Conservation (phyloP, 1,284 basidiomycete genomes). For the Takashimella koratensis region DNA sequence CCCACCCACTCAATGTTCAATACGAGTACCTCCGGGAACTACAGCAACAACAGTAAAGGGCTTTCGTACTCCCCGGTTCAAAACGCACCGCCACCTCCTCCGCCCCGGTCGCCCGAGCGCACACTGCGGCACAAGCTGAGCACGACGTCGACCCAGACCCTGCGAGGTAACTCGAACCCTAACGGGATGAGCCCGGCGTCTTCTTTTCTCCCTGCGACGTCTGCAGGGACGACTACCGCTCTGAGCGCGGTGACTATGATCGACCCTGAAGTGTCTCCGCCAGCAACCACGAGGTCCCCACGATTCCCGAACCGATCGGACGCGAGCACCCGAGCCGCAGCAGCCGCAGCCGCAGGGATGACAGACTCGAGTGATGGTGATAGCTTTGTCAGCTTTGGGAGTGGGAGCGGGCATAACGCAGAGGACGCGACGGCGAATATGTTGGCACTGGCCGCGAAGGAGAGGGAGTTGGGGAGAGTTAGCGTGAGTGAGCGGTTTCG, state of each 20-base stretch:
- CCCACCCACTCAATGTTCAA: background rate
- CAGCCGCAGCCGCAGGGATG: background rate
- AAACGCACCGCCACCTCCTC: no score
- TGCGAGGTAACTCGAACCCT: constrained; percentile 11
- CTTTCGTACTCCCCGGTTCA: no score
- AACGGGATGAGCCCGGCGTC: background rate
- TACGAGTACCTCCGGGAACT: background rate
- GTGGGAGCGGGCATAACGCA: background rate
- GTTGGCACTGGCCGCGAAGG: constrained; percentile 1
- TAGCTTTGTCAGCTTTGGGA: constrained; percentile 1
- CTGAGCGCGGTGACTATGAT: constrained; percentile 19
- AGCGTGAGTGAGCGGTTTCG: constrained; percentile 4
- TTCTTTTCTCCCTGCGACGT: constrained; percentile 14
- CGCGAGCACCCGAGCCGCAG: background rate
- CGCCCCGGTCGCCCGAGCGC: constrained; percentile 1
- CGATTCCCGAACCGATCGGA: background rate
- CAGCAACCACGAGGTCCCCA: background rate
- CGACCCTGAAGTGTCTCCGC: background rate
- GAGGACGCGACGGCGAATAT: background rate
- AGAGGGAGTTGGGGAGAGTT: background rate
- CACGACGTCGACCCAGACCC: constrained; percentile 24
- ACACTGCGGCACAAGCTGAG: constrained; percentile 13
- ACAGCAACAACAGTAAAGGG: background rate
- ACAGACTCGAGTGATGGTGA: background rate
- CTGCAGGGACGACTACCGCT: constrained; percentile 16